Percentiles rank a stretch among this genome's conserved stretches.
Conservation (phyloP, 257 asterid genomes). For the Jaltomata sinuosa region DNA sequence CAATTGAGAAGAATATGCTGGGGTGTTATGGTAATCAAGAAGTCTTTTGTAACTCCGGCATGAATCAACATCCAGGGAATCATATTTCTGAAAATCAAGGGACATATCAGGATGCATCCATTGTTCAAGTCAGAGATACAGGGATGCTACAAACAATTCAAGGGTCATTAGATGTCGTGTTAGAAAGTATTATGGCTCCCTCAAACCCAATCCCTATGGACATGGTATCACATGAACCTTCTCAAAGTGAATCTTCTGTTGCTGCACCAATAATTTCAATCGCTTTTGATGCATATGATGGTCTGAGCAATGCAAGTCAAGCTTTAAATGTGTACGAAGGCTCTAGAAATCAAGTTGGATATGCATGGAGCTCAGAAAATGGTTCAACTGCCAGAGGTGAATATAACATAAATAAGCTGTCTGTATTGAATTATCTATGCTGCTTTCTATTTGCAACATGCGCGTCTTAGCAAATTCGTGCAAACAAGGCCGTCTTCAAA, state of each 20-base stretch:
- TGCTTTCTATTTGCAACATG: background rate
- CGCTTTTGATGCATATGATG: slow-evolving; percentile 50
- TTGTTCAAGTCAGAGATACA: slow-evolving; percentile 32
- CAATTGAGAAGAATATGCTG: slow-evolving; percentile 28
- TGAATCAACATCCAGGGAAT: slow-evolving; percentile 28
- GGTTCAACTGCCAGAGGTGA: slow-evolving; percentile 14
- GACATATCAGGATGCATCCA: slow-evolving; percentile 23
- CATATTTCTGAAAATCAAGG: slow-evolving; percentile 31
- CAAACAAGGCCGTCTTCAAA: background rate
- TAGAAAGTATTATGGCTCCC: slow-evolving; percentile 43
- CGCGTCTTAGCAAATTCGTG: background rate
- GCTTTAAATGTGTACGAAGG: slow-evolving; percentile 47
- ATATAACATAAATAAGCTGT: background rate
- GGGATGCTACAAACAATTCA: slow-evolving; percentile 34
- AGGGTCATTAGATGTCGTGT: slow-evolving; percentile 26
- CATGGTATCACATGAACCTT: slow-evolving; percentile 52
- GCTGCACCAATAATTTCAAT: slow-evolving; percentile 46
- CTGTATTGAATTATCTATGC: background rate
- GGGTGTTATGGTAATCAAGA: slow-evolving; percentile 36
- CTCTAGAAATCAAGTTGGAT: slow-evolving; percentile 42
- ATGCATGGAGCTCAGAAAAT: slow-evolving; percentile 39
- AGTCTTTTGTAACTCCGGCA: slow-evolving; percentile 10
- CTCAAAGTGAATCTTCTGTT: slow-evolving; percentile 81
- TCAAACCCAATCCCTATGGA: slow-evolving; percentile 32
- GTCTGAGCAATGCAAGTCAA: slow-evolving; percentile 54